Evolutionary conservation across 305 asterid species (phyloP), one percentile per base, ranked within the genome.

Genomic region (Fraxinus baroniana): DNA sequence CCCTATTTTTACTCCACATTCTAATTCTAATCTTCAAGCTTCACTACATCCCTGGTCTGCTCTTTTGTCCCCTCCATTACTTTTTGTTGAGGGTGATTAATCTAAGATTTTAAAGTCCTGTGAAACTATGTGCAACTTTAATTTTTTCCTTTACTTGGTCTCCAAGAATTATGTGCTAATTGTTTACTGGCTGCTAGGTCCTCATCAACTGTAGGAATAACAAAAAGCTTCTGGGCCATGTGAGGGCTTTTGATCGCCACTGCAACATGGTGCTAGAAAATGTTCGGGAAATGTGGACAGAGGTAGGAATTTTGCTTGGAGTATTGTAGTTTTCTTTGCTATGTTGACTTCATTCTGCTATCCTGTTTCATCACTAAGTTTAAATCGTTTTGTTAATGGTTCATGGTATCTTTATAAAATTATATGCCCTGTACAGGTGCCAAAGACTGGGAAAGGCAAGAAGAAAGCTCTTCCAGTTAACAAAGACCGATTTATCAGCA

Each of bases 241-340:
- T 95, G 78, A 90, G 95, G 81, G 99, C 99, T 46, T 95, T 95
- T 88, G 99, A 94, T 81, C 93, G 98, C 75, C 99, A 94, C 90
- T 95, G 99, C 90, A 95, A 94, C 89, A 91, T 92, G 97, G 97
- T 95, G 81, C 90, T 95, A 52, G 97, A 95, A 83, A 95, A 95
- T 85, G 97, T 95, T 81, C 86, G 97, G 78, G 99, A 95, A 90
- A 91, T 95, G 94, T 95, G 99, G 98, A 94, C 98, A 24, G 98
- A 95, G 97, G 98, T 94, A 76, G 26, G 86, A 87, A 49, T 60
- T 2, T 77, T 72, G 18, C 74, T 37, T 10, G 37, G 32, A 60
- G 15, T 13, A 57, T 44, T 46, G 37, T 5, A 18, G 2, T 22
- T 9, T 76, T 39, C 13, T 49, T 64, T 22, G 32, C 71, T 64